phyloP scores from a whole-genome alignment of 208 protist genomes.

The Wallacemonas sp. region DNA sequence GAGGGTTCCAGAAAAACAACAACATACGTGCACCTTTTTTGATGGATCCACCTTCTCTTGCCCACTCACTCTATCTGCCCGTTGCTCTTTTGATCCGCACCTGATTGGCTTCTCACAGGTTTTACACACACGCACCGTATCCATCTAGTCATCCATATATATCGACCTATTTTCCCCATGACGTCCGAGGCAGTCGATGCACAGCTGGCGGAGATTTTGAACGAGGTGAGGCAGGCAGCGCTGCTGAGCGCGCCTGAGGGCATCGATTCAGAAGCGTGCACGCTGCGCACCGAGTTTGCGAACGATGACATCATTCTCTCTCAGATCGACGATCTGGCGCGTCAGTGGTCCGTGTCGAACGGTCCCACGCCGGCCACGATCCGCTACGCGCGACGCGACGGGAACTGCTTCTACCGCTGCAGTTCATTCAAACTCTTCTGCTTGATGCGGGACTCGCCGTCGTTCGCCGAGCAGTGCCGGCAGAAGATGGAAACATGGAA shows the following conservation, averaged over 20 bases:
- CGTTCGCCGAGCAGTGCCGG: slow-evolving; percentile 24
- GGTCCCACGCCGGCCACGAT: slow-evolving; percentile 20
- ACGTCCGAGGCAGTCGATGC: slow-evolving; percentile 28
- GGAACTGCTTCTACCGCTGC: slow-evolving; percentile 90
- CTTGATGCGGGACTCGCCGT: slow-evolving; percentile 24
- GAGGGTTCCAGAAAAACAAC: too few species aligned
- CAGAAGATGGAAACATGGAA: slow-evolving; percentile 24
- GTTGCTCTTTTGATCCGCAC: too few species aligned
- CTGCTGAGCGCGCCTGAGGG: slow-evolving; percentile 41
- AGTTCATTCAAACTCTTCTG: slow-evolving; percentile 64
- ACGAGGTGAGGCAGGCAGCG: slow-evolving; percentile 47
- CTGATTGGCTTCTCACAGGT: too few species aligned
- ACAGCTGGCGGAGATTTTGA: slow-evolving; percentile 67
- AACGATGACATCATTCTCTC: slow-evolving; percentile 34
- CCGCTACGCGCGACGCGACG: slow-evolving; percentile 74
- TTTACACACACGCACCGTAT: too few species aligned
- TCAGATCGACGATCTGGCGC: slow-evolving; percentile 57
- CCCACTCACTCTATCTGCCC: too few species aligned
- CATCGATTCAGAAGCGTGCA: slow-evolving; percentile 26
- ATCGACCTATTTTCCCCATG: slow-evolving; percentile 10
- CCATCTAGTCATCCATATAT: too few species aligned
- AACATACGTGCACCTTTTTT: too few species aligned
- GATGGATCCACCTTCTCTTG: too few species aligned
- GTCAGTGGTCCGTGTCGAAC: not conserved
- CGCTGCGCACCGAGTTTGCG: slow-evolving; percentile 44